A percentile compares a stretch with the other conserved stretches of the same genome.
Conservation (phyloP, 306 rosid genomes). For the Vachellia collinsii region DNA sequence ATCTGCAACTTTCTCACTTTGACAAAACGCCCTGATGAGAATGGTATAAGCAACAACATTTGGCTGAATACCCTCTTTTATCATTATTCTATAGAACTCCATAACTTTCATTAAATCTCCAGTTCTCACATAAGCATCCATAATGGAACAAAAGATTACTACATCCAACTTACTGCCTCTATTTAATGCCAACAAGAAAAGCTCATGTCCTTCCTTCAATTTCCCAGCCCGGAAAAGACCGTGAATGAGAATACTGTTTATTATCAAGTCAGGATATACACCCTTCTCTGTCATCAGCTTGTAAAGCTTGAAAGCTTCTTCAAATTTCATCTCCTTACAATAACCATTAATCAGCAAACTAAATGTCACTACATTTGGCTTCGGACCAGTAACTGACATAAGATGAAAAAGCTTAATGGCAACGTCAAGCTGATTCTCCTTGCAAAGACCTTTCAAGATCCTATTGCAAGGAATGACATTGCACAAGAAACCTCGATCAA, state of each 20-base stretch:
- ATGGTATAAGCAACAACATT: slow-evolving; percentile 42
- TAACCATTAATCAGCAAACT: slow-evolving; percentile 33
- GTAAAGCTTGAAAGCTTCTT: slow-evolving; percentile 37
- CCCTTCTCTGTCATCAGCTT: slow-evolving; percentile 36
- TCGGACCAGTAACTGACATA: slow-evolving; percentile 30
- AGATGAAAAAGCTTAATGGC: slow-evolving; percentile 21
- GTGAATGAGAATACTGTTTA: slow-evolving; percentile 36
- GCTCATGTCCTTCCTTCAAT: slow-evolving; percentile 31
- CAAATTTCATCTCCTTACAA: slow-evolving; percentile 35
- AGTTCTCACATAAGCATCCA: slow-evolving; percentile 46
- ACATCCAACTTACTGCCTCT: slow-evolving; percentile 34
- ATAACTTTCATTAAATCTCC: slow-evolving; percentile 23
- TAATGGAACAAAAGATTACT: slow-evolving; percentile 41
- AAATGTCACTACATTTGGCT: slow-evolving; percentile 37
- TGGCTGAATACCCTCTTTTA: slow-evolving; percentile 30
- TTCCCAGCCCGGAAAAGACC: slow-evolving; percentile 36
- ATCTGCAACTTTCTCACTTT: background rate
- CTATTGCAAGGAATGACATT: slow-evolving; percentile 30
- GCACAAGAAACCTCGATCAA: slow-evolving; percentile 29
- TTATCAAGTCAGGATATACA: slow-evolving; percentile 36
- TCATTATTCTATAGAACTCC: slow-evolving; percentile 36
- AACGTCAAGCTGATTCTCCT: background rate
- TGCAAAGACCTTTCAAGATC: slow-evolving; percentile 14
- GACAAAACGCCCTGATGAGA: slow-evolving; percentile 30
- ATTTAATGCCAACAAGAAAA: slow-evolving; percentile 30